Evolutionary conservation across 1,139 yeast species (phyloP).

Genomic region (Chernovozyma sophiae-reginae): DNA sequence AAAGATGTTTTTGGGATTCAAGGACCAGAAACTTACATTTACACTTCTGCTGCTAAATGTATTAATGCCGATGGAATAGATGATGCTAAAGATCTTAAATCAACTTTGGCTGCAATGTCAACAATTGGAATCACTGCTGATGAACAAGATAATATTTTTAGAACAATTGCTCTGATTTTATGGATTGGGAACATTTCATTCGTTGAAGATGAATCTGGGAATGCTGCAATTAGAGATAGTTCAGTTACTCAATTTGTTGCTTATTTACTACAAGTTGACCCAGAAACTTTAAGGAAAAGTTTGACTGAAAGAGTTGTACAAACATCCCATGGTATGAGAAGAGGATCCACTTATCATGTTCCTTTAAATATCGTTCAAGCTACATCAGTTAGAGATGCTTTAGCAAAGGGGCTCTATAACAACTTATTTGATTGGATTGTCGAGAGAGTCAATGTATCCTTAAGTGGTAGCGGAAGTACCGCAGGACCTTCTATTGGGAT

Average conservation of each 20-base stretch:
- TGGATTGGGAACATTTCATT: slow-evolving; percentile 96
- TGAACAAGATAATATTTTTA: slow-evolving; percentile 89
- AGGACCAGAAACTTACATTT: slow-evolving; percentile 86
- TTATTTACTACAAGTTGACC: slow-evolving; percentile 78
- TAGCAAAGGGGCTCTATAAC: slow-evolving; percentile 91
- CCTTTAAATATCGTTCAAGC: slow-evolving; percentile 93
- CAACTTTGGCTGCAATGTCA: slow-evolving; percentile 81
- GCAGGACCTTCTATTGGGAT: slow-evolving; percentile 68
- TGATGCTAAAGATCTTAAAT: slow-evolving; percentile 73
- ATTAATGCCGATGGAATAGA: slow-evolving; percentile 83
- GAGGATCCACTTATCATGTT: slow-evolving; percentile 93
- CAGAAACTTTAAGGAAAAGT: slow-evolving; percentile 61
- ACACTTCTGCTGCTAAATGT: slow-evolving; percentile 85
- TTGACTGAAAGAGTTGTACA: slow-evolving; percentile 81
- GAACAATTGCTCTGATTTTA: slow-evolving; percentile 76
- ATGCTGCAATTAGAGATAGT: slow-evolving; percentile 74
- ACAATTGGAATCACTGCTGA: slow-evolving; percentile 75
- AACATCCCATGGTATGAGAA: slow-evolving; percentile 79
- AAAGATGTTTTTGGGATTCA: slow-evolving; percentile 86
- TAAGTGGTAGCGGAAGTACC: slow-evolving; percentile 42
- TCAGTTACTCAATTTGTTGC: slow-evolving; percentile 94
- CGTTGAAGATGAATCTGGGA: slow-evolving; percentile 81
- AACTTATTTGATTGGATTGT: slow-evolving; percentile 97
- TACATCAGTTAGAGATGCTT: slow-evolving; percentile 88
- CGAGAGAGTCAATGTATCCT: slow-evolving; percentile 79